Evolutionary conservation across 2,329 filamentous ascomycete genomes (phyloP), one percentile per base, ranked within the genome.

Genomic region (Claviceps capensis): DNA sequence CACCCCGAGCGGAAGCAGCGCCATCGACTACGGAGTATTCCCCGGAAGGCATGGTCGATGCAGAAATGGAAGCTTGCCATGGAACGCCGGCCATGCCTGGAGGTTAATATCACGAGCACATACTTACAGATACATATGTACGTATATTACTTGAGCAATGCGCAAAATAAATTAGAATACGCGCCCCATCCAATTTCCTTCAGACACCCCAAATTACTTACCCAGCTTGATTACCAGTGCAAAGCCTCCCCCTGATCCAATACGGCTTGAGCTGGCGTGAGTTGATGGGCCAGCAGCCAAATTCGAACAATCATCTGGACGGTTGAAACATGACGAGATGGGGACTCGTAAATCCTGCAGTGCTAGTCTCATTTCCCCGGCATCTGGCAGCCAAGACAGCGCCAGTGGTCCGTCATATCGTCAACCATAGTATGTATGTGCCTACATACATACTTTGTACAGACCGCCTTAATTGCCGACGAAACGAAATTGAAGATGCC

Each of bases 181-280:
- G 46, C 36, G 34, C 46, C 37, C 46, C 46, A 38, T 47, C 46
- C 34, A 47, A 47, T 47, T 47, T 47, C 44, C 46, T 36, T 11
- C 22, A 16, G 41, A 43, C 41, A 9, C 19, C 9, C 19, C 14
- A 17, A 43, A 34, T 34, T 34, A 34, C 30, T 34, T 34, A 11
- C 30, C 30, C 30, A 34, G 30, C 30, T 34, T 34, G 30, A 34
- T n/a, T 17, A 42, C 40, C 17, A 42, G 40, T 34, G 14, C 43
- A 47, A 16, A 45, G 23, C 16, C 16, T n/a, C 19, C 30, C n/a
- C 45, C 30, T 47, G 45, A 47, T 36, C n/a, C n/a, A 36, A 47
- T 34, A 46, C 26, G 34, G 44, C 34, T 26, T 8, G 44, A 46
- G 44, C 34, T 26, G 26, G 44, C 44, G 9, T 34, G 23, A 34